Evolutionary conservation across 306 rosid species (phyloP).

Genomic region (Inga oerstediana): DNA sequence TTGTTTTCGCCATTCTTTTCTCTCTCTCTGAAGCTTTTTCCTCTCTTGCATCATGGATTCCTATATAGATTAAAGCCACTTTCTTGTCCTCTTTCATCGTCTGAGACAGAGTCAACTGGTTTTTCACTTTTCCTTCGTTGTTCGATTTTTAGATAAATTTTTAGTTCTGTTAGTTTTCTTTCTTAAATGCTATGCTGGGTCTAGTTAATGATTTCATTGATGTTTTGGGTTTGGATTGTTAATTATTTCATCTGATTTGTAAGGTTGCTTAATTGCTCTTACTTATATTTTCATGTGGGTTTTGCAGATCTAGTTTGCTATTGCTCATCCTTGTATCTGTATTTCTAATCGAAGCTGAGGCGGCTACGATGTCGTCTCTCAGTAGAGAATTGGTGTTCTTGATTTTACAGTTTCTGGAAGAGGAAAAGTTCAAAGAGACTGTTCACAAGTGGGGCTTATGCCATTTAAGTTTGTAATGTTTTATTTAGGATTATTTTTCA

Average conservation of each 20-base stretch:
- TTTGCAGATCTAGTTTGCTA: constrained; percentile 76
- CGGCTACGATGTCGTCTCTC: constrained; percentile 82
- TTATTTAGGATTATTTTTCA: constrained; percentile 30
- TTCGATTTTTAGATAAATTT: constrained; percentile 35
- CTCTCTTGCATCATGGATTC: constrained; percentile 73
- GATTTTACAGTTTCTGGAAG: constrained; percentile 98
- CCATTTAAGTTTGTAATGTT: constrained; percentile 10
- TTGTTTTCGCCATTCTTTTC: constrained; percentile 32
- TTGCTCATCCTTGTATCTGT: constrained; percentile 43
- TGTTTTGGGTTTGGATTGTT: constrained; percentile 34
- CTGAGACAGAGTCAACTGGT: constrained; percentile 38
- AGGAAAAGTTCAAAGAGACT: constrained; percentile 98
- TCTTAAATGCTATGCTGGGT: constrained; percentile 31
- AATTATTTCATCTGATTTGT: constrained; percentile 1
- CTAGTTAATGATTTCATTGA: constrained; percentile 44
- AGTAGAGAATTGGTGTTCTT: constrained; percentile 98
- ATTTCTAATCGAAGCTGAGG: constrained; percentile 50
- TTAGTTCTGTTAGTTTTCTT: constrained; percentile 37
- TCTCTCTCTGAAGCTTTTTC: constrained; percentile 25
- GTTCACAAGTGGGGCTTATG: constrained; percentile 85
- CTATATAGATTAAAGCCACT: constrained; percentile 64
- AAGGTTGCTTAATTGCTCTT: constrained; percentile 19
- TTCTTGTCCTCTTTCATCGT: constrained; percentile 52
- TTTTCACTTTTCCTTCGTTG: constrained; percentile 25
- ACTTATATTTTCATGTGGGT: constrained; percentile 9